Evolutionary conservation across 306 rosid species (phyloP).

Genomic region (Cicer yamashitae): DNA sequence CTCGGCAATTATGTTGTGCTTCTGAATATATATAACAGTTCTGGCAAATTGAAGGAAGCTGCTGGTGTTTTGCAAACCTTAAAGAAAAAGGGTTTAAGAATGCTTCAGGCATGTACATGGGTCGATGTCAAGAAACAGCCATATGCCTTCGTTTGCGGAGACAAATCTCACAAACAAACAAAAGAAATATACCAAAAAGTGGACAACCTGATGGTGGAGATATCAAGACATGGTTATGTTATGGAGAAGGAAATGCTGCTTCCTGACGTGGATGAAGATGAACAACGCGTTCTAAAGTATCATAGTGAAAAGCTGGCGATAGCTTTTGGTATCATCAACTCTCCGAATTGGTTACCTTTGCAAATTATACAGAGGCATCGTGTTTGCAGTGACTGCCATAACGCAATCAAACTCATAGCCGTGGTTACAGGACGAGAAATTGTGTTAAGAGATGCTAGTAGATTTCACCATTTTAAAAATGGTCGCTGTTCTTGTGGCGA

Average conservation of each 20-base stretch:
- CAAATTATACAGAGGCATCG: conserved; percentile 85
- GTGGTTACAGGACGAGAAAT: conserved; percentile 73
- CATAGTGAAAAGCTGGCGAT: conserved; percentile 87
- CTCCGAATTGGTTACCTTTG: conserved; percentile 64
- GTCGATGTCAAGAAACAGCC: conserved; percentile 71
- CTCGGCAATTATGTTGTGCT: conserved; percentile 76
- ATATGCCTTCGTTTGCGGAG: conserved; percentile 63
- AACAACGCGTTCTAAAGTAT: conserved; percentile 56
- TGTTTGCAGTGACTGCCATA: conserved; percentile 74
- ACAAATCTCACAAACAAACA: conserved; percentile 58
- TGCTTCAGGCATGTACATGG: conserved; percentile 78
- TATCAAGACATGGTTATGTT: conserved; percentile 63
- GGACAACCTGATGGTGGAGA: conserved; percentile 67
- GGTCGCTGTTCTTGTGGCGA: conserved; percentile 91
- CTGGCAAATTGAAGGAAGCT: conserved; percentile 80
- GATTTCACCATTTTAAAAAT: conserved; percentile 86
- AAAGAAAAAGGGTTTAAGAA: conserved; percentile 76
- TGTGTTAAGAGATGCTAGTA: conserved; percentile 77
- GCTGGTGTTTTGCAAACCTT: conserved; percentile 77
- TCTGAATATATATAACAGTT: conserved; percentile 65
- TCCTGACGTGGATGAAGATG: conserved; percentile 82
- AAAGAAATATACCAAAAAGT: conserved; percentile 63
- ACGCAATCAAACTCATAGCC: conserved; percentile 74
- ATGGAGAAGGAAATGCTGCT: conserved; percentile 57
- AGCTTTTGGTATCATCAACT: conserved; percentile 76